phyloP scores from a whole-genome alignment of 2,329 filamentous ascomycete genomes.

The Thermothelomyces thermophilus region DNA sequence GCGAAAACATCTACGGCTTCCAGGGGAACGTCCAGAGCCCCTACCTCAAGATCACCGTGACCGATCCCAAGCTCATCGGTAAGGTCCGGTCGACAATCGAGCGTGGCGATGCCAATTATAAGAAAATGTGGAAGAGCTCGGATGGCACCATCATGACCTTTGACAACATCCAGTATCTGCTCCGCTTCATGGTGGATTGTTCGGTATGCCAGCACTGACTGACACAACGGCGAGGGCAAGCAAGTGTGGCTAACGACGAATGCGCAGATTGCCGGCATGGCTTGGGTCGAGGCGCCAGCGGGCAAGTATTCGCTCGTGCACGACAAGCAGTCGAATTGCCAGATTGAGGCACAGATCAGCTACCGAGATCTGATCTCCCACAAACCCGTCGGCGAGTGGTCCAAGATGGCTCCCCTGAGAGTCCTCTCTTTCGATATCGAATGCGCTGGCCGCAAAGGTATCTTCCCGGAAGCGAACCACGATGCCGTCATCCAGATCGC shows the following conservation, averaged over 20 bases:
- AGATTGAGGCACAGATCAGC: constrained; percentile 84
- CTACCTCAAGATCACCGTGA: constrained; percentile 89
- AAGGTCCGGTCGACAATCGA: constrained; percentile 72
- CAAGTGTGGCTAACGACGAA: constrained; percentile 6
- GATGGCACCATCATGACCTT: constrained; percentile 76
- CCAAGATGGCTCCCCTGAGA: constrained; percentile 91
- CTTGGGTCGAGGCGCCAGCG: constrained; percentile 79
- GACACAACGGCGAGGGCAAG: neutral
- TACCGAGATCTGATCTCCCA: constrained; percentile 82
- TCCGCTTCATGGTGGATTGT: constrained; percentile 97
- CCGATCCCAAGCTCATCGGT: constrained; percentile 77
- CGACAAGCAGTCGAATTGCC: constrained; percentile 76
- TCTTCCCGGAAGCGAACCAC: constrained; percentile 86
- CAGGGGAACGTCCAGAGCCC: constrained; percentile 88
- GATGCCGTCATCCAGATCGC: constrained; percentile 98
- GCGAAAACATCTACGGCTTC: constrained; percentile 89
- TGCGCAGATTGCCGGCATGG: constrained; percentile 78
- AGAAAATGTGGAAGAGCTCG: constrained; percentile 67
- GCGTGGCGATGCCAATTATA: constrained; percentile 74
- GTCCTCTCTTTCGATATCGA: constrained; percentile 98
- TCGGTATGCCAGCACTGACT: constrained; percentile 47
- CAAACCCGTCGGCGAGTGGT: constrained; percentile 86
- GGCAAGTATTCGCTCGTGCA: constrained; percentile 19
- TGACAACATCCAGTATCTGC: constrained; percentile 90
- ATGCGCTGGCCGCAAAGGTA: constrained; percentile 92